A percentile compares a stretch with the other conserved stretches of the same genome.
Conservation (phyloP, 495 filamentous ascomycete genomes). For the Melanomma pulvis-pyrius region DNA sequence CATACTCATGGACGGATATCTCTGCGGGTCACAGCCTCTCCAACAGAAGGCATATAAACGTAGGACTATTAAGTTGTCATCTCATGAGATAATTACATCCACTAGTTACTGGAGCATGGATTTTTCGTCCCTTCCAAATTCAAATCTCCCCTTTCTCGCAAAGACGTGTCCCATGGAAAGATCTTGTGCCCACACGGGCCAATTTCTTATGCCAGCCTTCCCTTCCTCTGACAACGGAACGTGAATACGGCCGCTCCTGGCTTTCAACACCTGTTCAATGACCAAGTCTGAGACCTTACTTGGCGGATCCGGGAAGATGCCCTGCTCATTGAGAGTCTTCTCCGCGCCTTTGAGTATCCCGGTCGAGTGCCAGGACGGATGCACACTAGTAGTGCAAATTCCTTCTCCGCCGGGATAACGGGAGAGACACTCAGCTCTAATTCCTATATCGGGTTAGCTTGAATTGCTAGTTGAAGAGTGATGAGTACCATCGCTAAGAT, state of each 20-base stretch:
- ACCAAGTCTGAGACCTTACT: constrained; percentile 17
- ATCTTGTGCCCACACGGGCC: constrained; percentile 10
- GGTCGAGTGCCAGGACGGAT: constrained; percentile 42
- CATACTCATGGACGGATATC: no score
- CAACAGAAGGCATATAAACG: no score
- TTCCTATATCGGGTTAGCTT: constrained; percentile 2
- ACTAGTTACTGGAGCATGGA: background rate
- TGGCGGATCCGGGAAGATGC: constrained; percentile 4
- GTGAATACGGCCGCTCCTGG: constrained; percentile 13
- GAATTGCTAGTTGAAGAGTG: background rate
- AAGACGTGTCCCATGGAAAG: constrained; percentile 4
- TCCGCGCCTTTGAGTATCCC: constrained; percentile 29
- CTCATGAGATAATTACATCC: no score
- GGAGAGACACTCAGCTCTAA: constrained; percentile 15
- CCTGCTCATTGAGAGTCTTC: constrained; percentile 19
- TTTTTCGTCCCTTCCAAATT: constrained; percentile 1
- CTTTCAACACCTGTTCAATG: constrained; percentile 19
- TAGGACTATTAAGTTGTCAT: no score
- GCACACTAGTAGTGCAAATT: constrained; percentile 39
- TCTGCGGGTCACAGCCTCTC: no score
- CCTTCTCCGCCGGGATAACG: constrained; percentile 32
- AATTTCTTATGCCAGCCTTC: background rate
- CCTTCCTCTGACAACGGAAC: constrained; percentile 2
- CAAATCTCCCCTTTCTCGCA: constrained; percentile 3
- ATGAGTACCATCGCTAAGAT: constrained; percentile 52